Evolutionary conservation across 179 eudicot species (phyloP).

Genomic region (Beta macrorhiza): DNA sequence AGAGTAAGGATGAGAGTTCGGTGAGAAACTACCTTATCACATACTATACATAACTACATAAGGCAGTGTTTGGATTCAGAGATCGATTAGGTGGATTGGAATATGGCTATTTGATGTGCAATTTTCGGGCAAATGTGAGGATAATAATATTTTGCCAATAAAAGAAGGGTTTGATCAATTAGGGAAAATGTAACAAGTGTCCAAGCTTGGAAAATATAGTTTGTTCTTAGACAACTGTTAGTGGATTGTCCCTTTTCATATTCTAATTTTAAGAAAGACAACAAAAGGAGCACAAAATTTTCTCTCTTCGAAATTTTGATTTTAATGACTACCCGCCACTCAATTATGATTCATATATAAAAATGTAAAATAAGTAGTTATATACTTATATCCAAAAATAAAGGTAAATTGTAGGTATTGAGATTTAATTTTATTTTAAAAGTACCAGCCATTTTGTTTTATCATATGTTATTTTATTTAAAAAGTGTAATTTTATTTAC

Average conservation of each 20-base stretch:
- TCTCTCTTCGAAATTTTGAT: neutral
- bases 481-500: too few species aligned
- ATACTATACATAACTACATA: neutral
- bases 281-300: neutral
- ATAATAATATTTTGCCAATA: neutral
- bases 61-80: constrained; percentile 8
- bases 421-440: too few species aligned
- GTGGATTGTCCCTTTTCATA: neutral
- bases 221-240: constrained; percentile 19
- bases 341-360: neutral
- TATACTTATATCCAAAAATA: too few species aligned
- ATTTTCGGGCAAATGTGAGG: neutral
- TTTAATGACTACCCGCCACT: constrained; percentile 14
- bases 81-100: constrained; percentile 12
- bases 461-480: too few species aligned
- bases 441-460: too few species aligned
- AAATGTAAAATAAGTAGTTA: too few species aligned
- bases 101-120: constrained; percentile 7
- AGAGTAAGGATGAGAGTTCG: constrained; percentile 11
- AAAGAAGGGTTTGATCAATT: constrained; percentile 11
- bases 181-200: neutral
- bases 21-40: constrained; percentile 5
- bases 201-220: constrained; percentile 11
- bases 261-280: constrained; percentile 7
- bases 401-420: too few species aligned